These are phyloP conservation scores for Auriscalpium orientale DNA, from an alignment of 768 basidiomycete species.

Conservation along the genomic window DNA sequence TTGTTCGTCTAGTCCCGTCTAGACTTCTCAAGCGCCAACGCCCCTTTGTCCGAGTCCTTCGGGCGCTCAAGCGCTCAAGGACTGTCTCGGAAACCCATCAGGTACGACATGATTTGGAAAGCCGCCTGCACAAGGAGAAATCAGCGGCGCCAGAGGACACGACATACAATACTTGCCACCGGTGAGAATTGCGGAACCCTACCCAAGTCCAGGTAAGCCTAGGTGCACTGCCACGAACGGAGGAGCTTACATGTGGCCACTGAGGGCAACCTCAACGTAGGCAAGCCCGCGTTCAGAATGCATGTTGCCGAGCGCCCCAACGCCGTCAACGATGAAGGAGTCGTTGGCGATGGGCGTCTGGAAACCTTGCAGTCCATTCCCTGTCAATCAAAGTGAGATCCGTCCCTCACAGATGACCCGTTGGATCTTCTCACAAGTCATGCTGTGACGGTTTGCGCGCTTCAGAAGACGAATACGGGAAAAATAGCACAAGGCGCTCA, in stretches of 20 bases:
- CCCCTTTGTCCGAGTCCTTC: too few species aligned
- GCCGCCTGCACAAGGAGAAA: slow-evolving; percentile 37
- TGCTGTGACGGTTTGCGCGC: neutral
- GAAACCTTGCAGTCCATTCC: slow-evolving; percentile 66
- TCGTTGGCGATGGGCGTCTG: slow-evolving; percentile 58
- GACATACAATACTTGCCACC: slow-evolving; percentile 30
- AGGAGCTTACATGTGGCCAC: slow-evolving; percentile 61
- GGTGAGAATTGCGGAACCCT: slow-evolving; percentile 67
- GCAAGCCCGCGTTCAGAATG: slow-evolving; percentile 65
- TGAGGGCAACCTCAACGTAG: slow-evolving; percentile 57
- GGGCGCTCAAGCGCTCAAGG: slow-evolving; percentile 24
- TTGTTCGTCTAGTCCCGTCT: too few species aligned
- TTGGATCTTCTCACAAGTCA: slow-evolving; percentile 4
- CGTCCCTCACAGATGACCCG: too few species aligned
- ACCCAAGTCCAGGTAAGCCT: neutral
- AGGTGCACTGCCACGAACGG: neutral
- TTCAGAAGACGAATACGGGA: too few species aligned
- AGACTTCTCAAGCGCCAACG: too few species aligned
- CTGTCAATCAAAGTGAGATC: slow-evolving; percentile 20
- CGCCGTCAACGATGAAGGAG: slow-evolving; percentile 62
- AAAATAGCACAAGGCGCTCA: slow-evolving; percentile 12
- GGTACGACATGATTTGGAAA: slow-evolving; percentile 60
- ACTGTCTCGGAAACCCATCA: slow-evolving; percentile 53
- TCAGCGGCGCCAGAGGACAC: neutral
- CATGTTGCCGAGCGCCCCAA: slow-evolving; percentile 57